These are phyloP conservation scores for Niveomyces coronatus DNA, from an alignment of 2,329 filamentous ascomycete species.

Conservation along the genomic window DNA sequence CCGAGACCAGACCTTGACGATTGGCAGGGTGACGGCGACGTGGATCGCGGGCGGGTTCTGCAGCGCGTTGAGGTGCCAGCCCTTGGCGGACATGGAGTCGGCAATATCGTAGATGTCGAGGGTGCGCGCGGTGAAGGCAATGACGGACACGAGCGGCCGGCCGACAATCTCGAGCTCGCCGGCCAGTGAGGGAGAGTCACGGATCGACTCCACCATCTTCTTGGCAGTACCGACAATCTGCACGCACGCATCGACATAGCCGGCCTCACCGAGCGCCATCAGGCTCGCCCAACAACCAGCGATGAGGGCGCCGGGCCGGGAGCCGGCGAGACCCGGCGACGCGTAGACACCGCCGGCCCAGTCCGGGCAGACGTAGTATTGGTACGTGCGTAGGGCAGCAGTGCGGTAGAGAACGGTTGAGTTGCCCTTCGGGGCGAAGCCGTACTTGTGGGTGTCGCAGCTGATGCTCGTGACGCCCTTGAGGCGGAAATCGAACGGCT, in stretches of 20 bases:
- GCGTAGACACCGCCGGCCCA: conserved; percentile 97
- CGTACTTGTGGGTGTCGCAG: conserved; percentile 98
- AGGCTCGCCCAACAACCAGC: conserved; percentile 92
- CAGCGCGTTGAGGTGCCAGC: conserved; percentile 93
- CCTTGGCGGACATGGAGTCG: conserved; percentile 71
- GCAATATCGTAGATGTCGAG: conserved; percentile 92
- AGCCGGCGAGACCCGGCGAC: conserved; percentile 83
- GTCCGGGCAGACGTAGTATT: conserved; percentile 93
- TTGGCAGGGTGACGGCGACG: conserved; percentile 83
- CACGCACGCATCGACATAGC: conserved; percentile 78
- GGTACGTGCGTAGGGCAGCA: conserved; percentile 66
- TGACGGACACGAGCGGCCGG: conserved; percentile 76
- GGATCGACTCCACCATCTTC: conserved; percentile 67
- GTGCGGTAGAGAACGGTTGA: conserved; percentile 86
- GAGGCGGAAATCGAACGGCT: conserved; percentile 85
- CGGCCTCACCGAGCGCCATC: conserved; percentile 77
- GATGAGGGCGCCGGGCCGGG: conserved; percentile 84
- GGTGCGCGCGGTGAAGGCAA: conserved; percentile 76
- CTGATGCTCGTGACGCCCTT: conserved; percentile 92
- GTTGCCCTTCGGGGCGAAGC: conserved; percentile 96
- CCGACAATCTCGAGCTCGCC: conserved; percentile 73
- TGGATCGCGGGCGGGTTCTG: conserved; percentile 90
- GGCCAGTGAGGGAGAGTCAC: conserved; percentile 55
- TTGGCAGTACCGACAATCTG: conserved; percentile 82
- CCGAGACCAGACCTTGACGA: conserved; percentile 69